A percentile compares a stretch with the other conserved stretches of the same genome.
These are phyloP conservation scores for Eimeria praecox DNA, from an alignment of 169 alveolate genomes.

Conservation along the genomic window DNA sequence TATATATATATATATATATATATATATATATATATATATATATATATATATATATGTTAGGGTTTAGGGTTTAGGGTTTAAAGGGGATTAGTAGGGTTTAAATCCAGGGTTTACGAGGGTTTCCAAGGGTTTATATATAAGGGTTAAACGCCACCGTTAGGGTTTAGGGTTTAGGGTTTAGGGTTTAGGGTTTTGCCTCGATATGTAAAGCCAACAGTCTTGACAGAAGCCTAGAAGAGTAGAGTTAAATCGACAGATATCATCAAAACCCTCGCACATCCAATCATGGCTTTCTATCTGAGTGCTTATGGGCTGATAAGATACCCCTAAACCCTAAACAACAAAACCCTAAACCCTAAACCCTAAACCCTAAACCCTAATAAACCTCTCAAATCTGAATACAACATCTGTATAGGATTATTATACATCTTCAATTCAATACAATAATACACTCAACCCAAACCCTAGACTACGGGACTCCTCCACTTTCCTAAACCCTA, in stretches of 20 bases:
- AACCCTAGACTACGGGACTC: no score
- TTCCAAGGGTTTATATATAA: not conserved
- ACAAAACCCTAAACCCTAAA: conserved; percentile 37
- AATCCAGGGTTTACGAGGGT: no score
- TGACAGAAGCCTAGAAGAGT: conserved; percentile 93
- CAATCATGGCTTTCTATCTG: conserved; percentile 97
- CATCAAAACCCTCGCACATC: conserved; percentile 91
- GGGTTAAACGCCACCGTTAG: conserved; percentile 25
- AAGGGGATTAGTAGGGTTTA: no score
- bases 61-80: conserved; percentile 36
- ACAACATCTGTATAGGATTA: no score
- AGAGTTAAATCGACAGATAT: conserved; percentile 91
- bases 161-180: conserved; percentile 33
- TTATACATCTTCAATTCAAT: no score
- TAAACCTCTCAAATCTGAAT: no score
- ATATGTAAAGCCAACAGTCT: conserved; percentile 97
- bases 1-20: not conserved
- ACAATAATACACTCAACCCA: no score
- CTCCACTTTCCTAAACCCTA: not conserved
- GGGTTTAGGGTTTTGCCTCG: conserved; percentile 83
- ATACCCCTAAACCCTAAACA: conserved; percentile 88
- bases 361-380: conserved; percentile 16
- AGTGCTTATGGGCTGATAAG: conserved; percentile 95
- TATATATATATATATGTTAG: not conserved
- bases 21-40: no score